These are phyloP conservation scores for Salicornia ramosissima DNA, from an alignment of 148 eudicot species.

Conservation along the genomic window DNA sequence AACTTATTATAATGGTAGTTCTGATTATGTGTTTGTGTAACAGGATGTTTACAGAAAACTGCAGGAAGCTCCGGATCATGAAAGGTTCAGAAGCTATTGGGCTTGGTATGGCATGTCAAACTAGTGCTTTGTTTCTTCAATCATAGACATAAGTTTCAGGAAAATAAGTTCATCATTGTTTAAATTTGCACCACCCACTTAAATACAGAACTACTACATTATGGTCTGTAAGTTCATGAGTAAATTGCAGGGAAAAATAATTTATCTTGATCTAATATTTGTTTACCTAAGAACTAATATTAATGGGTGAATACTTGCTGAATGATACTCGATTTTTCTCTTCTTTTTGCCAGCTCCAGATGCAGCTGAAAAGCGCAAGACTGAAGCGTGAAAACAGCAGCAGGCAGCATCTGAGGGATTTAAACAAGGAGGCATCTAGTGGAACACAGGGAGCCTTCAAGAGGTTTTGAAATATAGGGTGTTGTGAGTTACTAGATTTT, in stretches of 20 bases:
- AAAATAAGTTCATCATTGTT: background rate
- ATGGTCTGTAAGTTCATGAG: background rate
- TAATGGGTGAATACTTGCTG: background rate
- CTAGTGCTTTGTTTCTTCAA: background rate
- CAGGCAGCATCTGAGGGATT: background rate
- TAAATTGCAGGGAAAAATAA: background rate
- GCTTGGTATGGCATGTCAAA: constrained; percentile 18
- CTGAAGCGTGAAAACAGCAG: constrained; percentile 10
- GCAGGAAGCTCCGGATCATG: constrained; percentile 39
- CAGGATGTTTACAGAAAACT: constrained; percentile 38
- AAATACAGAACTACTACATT: background rate
- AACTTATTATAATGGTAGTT: background rate
- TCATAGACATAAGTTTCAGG: background rate
- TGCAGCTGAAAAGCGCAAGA: constrained; percentile 23
- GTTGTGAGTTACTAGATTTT: constrained; percentile 15
- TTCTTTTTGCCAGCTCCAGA: constrained; percentile 23
- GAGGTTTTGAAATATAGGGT: constrained; percentile 29
- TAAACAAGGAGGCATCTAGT: constrained; percentile 21
- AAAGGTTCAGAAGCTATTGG: constrained; percentile 39
- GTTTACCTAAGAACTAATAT: background rate
- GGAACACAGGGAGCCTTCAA: constrained; percentile 30
- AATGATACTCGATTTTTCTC: background rate
- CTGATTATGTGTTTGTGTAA: background rate
- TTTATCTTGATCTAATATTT: background rate
- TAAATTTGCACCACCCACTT: background rate